These are phyloP conservation scores for Nakataea oryzae DNA, from an alignment of 2,329 filamentous ascomycete genomes.

Conservation along the genomic window DNA sequence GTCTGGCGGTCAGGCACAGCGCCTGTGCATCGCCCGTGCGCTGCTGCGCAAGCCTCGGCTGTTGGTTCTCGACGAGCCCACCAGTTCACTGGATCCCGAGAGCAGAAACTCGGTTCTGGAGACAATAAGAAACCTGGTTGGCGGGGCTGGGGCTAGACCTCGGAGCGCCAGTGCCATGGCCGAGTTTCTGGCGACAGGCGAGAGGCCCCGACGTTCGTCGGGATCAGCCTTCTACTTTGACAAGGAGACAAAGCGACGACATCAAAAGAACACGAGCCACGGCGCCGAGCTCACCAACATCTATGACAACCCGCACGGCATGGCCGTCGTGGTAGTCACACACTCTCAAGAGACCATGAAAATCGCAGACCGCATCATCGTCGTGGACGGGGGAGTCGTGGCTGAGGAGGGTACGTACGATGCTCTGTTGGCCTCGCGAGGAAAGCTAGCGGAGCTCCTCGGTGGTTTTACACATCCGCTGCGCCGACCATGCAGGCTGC, in stretches of 20 bases:
- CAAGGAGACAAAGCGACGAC: neutral
- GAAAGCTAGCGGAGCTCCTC: neutral
- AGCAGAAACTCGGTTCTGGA: neutral
- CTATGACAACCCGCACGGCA: slow-evolving; percentile 10
- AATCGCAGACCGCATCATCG: slow-evolving; percentile 61
- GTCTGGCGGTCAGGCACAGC: slow-evolving; percentile 75
- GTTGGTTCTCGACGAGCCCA: slow-evolving; percentile 79
- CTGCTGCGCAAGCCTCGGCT: slow-evolving; percentile 61
- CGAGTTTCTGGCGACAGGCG: neutral
- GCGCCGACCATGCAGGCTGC: too few relatives aligned
- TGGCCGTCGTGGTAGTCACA: slow-evolving; percentile 73
- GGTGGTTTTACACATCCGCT: neutral
- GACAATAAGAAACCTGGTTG: neutral
- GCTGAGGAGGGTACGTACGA: slow-evolving; percentile 58
- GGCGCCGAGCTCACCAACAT: neutral
- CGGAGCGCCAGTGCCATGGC: neutral
- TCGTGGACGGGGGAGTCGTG: slow-evolving; percentile 58
- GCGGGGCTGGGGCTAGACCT: neutral
- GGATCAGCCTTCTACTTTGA: neutral
- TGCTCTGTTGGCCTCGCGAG: slow-evolving; percentile 34
- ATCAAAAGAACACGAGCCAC: neutral
- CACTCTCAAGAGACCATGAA: slow-evolving; percentile 82
- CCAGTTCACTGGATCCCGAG: slow-evolving; percentile 64
- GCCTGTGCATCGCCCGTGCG: slow-evolving; percentile 71
- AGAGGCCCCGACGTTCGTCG: neutral